phyloP scores from a whole-genome alignment of 1,139 yeast genomes.

The Blastobotrys serpentis region DNA sequence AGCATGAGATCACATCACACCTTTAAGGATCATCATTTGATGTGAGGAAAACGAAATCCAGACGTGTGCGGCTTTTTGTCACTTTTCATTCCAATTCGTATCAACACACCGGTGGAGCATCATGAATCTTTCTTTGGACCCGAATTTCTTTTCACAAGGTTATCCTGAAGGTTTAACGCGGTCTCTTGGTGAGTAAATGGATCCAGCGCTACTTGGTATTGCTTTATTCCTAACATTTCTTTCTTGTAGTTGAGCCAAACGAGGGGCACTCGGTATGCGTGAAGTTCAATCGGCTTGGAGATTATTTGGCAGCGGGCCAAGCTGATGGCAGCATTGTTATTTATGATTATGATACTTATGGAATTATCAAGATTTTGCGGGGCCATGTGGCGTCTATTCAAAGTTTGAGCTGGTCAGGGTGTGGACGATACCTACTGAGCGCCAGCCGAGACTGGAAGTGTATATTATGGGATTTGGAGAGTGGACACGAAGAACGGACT shows the following conservation, averaged over 20 bases:
- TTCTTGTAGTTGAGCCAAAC: slow-evolving; percentile 1
- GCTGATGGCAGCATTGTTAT: slow-evolving; percentile 76
- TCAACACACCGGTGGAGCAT: too few relatives aligned
- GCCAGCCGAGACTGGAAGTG: slow-evolving; percentile 86
- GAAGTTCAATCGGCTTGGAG: slow-evolving; percentile 74
- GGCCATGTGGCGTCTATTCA: slow-evolving; percentile 77
- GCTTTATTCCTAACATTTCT: slow-evolving; percentile 4
- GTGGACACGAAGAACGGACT: slow-evolving; percentile 45
- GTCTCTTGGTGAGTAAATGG: slow-evolving; percentile 10
- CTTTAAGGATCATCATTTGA: too few relatives aligned
- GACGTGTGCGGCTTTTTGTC: slow-evolving; percentile 5
- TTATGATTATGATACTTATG: slow-evolving; percentile 70
- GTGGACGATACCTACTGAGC: slow-evolving; percentile 69
- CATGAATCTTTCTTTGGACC: slow-evolving; percentile 92
- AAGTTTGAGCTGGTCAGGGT: slow-evolving; percentile 71
- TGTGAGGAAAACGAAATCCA: not conserved
- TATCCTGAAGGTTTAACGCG: slow-evolving; percentile 75
- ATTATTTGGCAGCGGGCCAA: slow-evolving; percentile 84
- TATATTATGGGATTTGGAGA: slow-evolving; percentile 73
- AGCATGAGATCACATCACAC: too few relatives aligned
- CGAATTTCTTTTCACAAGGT: slow-evolving; percentile 88
- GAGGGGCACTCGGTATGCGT: slow-evolving; percentile 72
- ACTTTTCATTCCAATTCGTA: too few relatives aligned
- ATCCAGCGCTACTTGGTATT: not conserved
- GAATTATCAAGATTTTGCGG: slow-evolving; percentile 52